Evolutionary conservation across 2,329 filamentous ascomycete species (phyloP), one percentile per base, ranked within the genome.

Genomic region (Pseudodiploospora longispora): DNA sequence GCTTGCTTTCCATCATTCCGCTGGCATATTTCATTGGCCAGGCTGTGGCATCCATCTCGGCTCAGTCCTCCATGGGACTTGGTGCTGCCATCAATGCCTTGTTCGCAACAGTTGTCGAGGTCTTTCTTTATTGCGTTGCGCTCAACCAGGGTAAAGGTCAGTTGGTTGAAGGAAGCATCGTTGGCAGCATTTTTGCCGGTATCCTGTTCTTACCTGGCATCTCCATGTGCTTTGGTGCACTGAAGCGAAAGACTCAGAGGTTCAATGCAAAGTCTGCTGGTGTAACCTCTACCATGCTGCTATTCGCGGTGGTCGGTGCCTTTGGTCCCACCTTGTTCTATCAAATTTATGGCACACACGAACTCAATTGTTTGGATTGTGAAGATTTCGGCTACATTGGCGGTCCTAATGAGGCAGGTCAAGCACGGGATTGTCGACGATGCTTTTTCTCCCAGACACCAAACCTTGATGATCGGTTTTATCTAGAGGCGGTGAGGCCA

Each of bases 1-100:
- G 85, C 4, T 67, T 98, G 10, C 71, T 95, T 47, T 97, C 93
- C 37, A 94, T 98, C 61, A 96, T 98, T 40, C 93, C 93, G 3
- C 68, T 98, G 43, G 93, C 93, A 10, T 98, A 98, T 67, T 98
- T 98, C 63, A 98, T 98, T 53, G 93, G 93, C 1, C 93, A 98
- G 67, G 93, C 93, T 33, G 93, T 98, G 38, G 93, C 93, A 3
- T 98, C 93, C 42, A 98, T 98, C 55, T 98, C 93, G 7, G 93
- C 93, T 1, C 93, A 98, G 63, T 97, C 91, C 2, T 96, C 91
- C 5, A 98, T 98, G 93, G 93, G 93, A 28, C 75, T 98, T 6
- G 93, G 93, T 60, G 93, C 93, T 29, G 94, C 91, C 30, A 87
- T 97, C 70, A 98, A 98, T 56, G 93, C 93, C 38, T 95, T 98